Percentiles rank a stretch among this genome's conserved stretches.
These are phyloP conservation scores for Arthonia radiata DNA, from an alignment of 495 filamentous ascomycete species.

Conservation along the genomic window DNA sequence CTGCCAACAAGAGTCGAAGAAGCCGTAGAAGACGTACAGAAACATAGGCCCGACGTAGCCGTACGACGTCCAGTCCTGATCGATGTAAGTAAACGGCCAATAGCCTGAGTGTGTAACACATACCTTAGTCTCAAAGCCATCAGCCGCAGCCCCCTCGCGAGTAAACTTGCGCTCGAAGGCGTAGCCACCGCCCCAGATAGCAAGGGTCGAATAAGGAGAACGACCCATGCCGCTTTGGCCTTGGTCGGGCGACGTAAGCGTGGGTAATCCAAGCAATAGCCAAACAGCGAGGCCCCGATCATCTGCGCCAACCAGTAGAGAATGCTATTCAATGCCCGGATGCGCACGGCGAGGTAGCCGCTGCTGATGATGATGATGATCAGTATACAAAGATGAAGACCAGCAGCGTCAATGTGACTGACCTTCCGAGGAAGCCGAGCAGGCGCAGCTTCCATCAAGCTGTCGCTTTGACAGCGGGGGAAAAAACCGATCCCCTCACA, in stretches of 20 bases:
- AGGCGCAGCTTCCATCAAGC: no score
- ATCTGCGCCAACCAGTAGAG: conserved; percentile 31
- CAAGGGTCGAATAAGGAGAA: conserved; percentile 19
- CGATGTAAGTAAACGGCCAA: conserved; percentile 11
- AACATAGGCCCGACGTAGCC: conserved; percentile 26
- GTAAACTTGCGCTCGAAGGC: conserved; percentile 21
- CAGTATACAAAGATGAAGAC: no score
- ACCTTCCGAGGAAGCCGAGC: no score
- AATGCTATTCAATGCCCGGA: conserved; percentile 21
- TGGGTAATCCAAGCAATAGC: conserved; percentile 19
- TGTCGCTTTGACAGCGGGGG: no score
- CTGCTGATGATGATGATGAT: conserved; percentile 9
- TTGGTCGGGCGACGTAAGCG: conserved; percentile 17
- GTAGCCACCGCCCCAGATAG: conserved; percentile 26
- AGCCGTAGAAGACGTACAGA: conserved; percentile 29
- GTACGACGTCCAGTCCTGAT: conserved; percentile 16
- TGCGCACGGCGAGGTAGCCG: conserved; percentile 9
- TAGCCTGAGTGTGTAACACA: no score
- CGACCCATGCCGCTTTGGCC: conserved; percentile 16
- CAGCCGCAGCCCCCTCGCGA: no score
- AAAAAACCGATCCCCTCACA: no score
- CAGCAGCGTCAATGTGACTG: no score
- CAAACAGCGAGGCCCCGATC: conserved; percentile 20
- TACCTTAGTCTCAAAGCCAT: no score
- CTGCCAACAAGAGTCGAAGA: conserved; percentile 22